A percentile compares a stretch with the other conserved stretches of the same genome.
Evolutionary conservation across 2,329 filamentous ascomycete genomes (phyloP).

Genomic region (Xylogone sp.): DNA sequence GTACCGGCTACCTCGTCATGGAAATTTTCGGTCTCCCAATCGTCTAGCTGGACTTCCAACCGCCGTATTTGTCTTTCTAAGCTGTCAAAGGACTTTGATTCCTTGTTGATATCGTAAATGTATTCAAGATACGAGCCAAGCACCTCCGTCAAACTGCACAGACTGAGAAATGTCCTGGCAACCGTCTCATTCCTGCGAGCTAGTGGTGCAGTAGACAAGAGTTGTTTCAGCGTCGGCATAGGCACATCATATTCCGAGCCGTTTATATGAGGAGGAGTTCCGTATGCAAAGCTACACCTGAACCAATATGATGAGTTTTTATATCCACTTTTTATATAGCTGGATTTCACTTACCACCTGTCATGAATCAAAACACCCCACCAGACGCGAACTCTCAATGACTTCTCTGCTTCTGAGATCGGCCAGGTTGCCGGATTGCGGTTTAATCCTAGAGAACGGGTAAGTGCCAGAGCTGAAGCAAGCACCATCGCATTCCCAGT

Average conservation of each 20-base stretch:
- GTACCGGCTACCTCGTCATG: not conserved
- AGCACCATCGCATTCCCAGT: constrained; percentile 52
- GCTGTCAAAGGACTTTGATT: not conserved
- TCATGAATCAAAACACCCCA: constrained; percentile 53
- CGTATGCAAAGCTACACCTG: constrained; percentile 22
- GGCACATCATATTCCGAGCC: constrained; percentile 19
- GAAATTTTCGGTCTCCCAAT: constrained; percentile 11
- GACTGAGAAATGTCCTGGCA: constrained; percentile 13
- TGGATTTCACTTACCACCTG: constrained; percentile 39
- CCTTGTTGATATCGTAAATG: constrained; percentile 10
- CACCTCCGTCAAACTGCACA: constrained; percentile 16
- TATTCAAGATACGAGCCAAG: constrained; percentile 15
- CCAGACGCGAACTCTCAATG: constrained; percentile 50
- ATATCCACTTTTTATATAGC: not conserved
- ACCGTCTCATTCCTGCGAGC: constrained; percentile 3
- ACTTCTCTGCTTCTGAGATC: constrained; percentile 47
- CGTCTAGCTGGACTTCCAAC: constrained; percentile 12
- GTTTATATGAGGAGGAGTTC: constrained; percentile 13
- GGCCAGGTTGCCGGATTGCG: constrained; percentile 49
- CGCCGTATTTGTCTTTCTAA: constrained; percentile 8
- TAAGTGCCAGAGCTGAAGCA: constrained; percentile 47
- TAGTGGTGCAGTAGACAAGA: constrained; percentile 2
- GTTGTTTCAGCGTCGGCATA: constrained; percentile 10
- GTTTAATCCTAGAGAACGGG: constrained; percentile 52
- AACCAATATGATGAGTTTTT: not conserved